Base-by-base conservation (phyloP, 2,329 filamentous ascomycete genomes). In the Paraphoma chrysanthemicola region DNA sequence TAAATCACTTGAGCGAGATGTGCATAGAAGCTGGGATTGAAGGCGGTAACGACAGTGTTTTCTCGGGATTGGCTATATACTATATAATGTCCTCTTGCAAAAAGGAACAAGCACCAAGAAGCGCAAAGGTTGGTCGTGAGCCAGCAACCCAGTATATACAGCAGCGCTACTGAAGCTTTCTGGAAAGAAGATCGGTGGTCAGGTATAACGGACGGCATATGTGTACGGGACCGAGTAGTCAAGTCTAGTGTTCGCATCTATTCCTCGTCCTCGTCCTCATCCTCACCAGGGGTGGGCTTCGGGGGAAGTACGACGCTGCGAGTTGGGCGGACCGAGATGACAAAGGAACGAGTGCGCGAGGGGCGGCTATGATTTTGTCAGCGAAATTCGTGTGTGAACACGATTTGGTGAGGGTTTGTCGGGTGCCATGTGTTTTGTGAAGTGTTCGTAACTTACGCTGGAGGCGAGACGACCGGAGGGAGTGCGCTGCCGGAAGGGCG, bases 241-340 rank as follows among this genome's bases (percentile, higher is more conserved):
- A 33, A 14, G 10, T 46, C 30, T 8, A 5, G 23, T 16, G 29
- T 10, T 33, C 6, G n/a, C 16, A 9, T 8, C n/a, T 33, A n/a
- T 4, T 57, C 47, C 12, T 45, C 17, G 14, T 53, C 42, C 12
- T 56, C 49, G 48, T 57, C 53, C 45, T 56, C 58, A 1, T 47
- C 57, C 8, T 57, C 55, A 16, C 59, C 53, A 18, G 45, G 43
- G 16, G 54, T 63, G 12, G 60, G 60, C 31, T 14, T 55, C n/a
- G 60, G 43, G 14, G 53, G 53, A 6, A 29, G 17, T 10, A 18
- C 44, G 9, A 43, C 30, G 36, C 53, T 53, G 16, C 43, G 46
- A 9, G 16, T 12, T 17, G 33, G 54, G 36, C 43, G 54, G 42
- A 56, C 49, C 9, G 56, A 64, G 46, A 61, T 53, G 38, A 53